phyloP scores from a whole-genome alignment of 2,329 filamentous ascomycete species.

The Dryadomyces quercivorus region DNA sequence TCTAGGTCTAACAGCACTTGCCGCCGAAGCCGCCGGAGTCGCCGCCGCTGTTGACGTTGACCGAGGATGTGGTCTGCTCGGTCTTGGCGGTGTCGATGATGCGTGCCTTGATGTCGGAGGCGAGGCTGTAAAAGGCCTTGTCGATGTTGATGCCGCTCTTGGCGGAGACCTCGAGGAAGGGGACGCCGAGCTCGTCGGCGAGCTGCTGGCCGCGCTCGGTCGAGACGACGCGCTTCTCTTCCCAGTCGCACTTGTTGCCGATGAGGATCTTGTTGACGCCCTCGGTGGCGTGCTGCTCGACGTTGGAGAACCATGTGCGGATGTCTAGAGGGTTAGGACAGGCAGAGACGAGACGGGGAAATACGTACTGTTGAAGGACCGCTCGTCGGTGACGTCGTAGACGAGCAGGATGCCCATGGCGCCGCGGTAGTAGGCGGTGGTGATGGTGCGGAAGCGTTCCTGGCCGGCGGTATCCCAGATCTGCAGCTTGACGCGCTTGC shows the following conservation, averaged over 20 bases:
- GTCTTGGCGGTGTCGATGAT: constrained; percentile 84
- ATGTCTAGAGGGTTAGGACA: constrained; percentile 55
- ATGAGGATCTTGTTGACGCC: constrained; percentile 99
- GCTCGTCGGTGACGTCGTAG: constrained; percentile 95
- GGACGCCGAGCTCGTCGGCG: constrained; percentile 90
- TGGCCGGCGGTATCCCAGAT: constrained; percentile 99
- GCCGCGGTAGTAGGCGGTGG: constrained; percentile 94
- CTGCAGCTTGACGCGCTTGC: constrained; percentile 97
- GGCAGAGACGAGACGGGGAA: not conserved
- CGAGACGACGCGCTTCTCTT: constrained; percentile 92
- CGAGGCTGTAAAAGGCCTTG: constrained; percentile 93
- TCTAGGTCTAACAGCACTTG: constrained; percentile 60
- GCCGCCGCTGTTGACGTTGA: constrained; percentile 53
- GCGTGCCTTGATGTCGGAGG: constrained; percentile 95
- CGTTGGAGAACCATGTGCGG: constrained; percentile 98
- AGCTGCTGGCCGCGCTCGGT: constrained; percentile 88
- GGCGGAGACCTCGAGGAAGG: constrained; percentile 95
- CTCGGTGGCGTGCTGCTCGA: constrained; percentile 95
- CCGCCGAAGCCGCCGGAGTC: constrained; percentile 42
- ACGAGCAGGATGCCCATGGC: constrained; percentile 97
- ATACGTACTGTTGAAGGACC: constrained; percentile 80
- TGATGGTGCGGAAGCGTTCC: constrained; percentile 97
- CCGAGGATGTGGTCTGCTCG: constrained; percentile 49
- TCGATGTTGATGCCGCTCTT: constrained; percentile 99
- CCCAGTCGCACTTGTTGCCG: constrained; percentile 99